These are phyloP conservation scores for Epichloe sylvatica DNA, from an alignment of 2,329 filamentous ascomycete species.

Conservation along the genomic window DNA sequence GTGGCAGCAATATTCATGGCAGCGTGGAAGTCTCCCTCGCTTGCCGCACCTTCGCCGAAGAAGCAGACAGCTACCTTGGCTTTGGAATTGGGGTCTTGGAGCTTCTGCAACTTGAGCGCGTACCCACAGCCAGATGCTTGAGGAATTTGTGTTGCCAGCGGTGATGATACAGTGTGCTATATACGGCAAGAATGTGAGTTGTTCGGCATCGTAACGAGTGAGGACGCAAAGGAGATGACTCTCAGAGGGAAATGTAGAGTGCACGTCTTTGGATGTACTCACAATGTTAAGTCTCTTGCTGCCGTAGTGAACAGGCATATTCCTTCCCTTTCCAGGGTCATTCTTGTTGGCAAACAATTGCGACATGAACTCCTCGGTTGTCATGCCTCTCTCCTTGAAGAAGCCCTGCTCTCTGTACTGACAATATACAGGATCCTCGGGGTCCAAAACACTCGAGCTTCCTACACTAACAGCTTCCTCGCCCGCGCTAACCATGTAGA, in stretches of 20 bases:
- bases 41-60: slow-evolving; percentile 83
- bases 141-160: slow-evolving; percentile 77
- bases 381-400: slow-evolving; percentile 79
- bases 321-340: slow-evolving; percentile 69
- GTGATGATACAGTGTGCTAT: slow-evolving; percentile 69
- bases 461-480: slow-evolving; percentile 92
- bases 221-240: not conserved
- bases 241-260: not conserved
- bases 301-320: slow-evolving; percentile 97
- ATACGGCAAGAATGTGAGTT: not conserved
- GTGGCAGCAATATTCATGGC: slow-evolving; percentile 86
- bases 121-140: slow-evolving; percentile 81
- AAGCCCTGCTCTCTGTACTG: slow-evolving; percentile 93
- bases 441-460: slow-evolving; percentile 67
- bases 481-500: slow-evolving; percentile 94
- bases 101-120: slow-evolving; percentile 66
- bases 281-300: slow-evolving; percentile 73
- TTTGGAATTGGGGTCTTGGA: slow-evolving; percentile 54
- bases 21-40: slow-evolving; percentile 84
- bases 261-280: slow-evolving; percentile 18
- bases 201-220: not conserved
- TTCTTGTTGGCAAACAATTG: slow-evolving; percentile 82
- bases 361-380: slow-evolving; percentile 80
- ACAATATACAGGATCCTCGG: slow-evolving; percentile 79
- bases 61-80: slow-evolving; percentile 65